phyloP scores from a whole-genome alignment of 768 basidiomycete genomes.

The Boletus barrowsii region DNA sequence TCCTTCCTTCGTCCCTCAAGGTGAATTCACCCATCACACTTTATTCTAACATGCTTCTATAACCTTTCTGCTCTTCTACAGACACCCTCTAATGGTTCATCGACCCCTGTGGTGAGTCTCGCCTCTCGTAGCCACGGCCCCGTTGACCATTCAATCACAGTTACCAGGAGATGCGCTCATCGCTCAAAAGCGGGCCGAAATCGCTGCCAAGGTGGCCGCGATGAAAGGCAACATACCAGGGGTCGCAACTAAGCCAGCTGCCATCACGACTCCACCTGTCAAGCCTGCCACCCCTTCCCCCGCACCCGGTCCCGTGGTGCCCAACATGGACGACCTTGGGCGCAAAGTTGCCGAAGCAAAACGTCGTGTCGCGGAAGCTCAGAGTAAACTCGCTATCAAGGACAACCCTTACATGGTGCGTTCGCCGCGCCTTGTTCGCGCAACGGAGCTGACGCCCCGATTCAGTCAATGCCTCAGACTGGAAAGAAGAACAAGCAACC shows the following conservation, averaged over 20 bases:
- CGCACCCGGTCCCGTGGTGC: slow-evolving; percentile 39
- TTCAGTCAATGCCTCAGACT: slow-evolving; percentile 51
- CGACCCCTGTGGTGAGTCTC: slow-evolving; percentile 43
- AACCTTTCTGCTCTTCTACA: slow-evolving; percentile 51
- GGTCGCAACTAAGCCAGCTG: slow-evolving; percentile 26
- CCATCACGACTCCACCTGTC: slow-evolving; percentile 20
- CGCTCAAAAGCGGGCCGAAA: slow-evolving; percentile 79
- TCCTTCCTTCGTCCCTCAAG: slow-evolving; percentile 47
- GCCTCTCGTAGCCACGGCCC: neutral
- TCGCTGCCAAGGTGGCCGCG: slow-evolving; percentile 80
- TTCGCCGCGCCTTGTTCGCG: slow-evolving; percentile 1
- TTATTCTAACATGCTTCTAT: slow-evolving; percentile 63
- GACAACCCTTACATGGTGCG: slow-evolving; percentile 88
- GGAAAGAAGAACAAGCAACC: slow-evolving; percentile 53
- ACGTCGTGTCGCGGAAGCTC: slow-evolving; percentile 77
- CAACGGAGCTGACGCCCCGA: neutral
- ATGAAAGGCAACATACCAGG: slow-evolving; percentile 50
- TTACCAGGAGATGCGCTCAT: slow-evolving; percentile 63
- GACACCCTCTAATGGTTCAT: slow-evolving; percentile 49
- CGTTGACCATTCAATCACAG: slow-evolving; percentile 27
- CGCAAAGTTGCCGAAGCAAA: slow-evolving; percentile 83
- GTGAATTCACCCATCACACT: slow-evolving; percentile 63
- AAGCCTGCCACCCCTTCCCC: slow-evolving; percentile 34
- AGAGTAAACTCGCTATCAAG: slow-evolving; percentile 68
- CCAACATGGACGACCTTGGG: slow-evolving; percentile 59